phyloP scores from a whole-genome alignment of 208 protist genomes.

The Zelonia costaricensis region DNA sequence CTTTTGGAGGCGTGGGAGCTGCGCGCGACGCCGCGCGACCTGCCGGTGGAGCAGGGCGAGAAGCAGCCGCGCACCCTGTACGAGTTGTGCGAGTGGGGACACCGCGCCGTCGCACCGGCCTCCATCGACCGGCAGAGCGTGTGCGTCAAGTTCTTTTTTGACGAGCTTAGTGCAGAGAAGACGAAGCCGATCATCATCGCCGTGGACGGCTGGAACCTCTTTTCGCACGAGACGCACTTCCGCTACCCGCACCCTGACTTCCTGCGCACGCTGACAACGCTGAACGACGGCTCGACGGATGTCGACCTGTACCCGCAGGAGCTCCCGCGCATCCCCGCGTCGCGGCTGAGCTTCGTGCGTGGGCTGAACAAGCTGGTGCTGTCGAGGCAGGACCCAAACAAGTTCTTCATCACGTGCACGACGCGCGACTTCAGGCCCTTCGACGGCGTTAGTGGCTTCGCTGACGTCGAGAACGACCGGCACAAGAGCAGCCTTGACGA shows the following conservation, averaged over 20 bases:
- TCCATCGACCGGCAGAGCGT: slow-evolving; percentile 91
- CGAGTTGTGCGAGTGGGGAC: slow-evolving; percentile 86
- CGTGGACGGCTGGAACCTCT: slow-evolving; percentile 91
- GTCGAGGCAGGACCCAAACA: slow-evolving; percentile 77
- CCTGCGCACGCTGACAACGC: slow-evolving; percentile 75
- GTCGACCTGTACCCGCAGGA: slow-evolving; percentile 90
- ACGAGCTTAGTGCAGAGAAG: slow-evolving; percentile 87
- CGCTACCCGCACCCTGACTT: slow-evolving; percentile 91
- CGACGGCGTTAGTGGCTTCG: slow-evolving; percentile 85
- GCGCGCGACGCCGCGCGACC: slow-evolving; percentile 71
- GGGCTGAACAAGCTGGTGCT: slow-evolving; percentile 90
- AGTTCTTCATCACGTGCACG: slow-evolving; percentile 91
- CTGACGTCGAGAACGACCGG: slow-evolving; percentile 79
- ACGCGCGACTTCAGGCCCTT: slow-evolving; percentile 91
- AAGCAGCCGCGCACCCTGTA: slow-evolving; percentile 68
- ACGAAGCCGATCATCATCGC: slow-evolving; percentile 83
- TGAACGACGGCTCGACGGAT: slow-evolving; percentile 80
- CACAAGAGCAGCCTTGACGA: slow-evolving; percentile 86
- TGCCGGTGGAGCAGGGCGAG: slow-evolving; percentile 85
- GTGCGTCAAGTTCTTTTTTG: slow-evolving; percentile 89
- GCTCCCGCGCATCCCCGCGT: slow-evolving; percentile 85
- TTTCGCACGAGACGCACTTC: slow-evolving; percentile 92
- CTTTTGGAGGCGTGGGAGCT: slow-evolving; percentile 67
- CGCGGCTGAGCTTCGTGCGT: slow-evolving; percentile 88
- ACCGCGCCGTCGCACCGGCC: slow-evolving; percentile 71